Evolutionary conservation across 495 filamentous ascomycete species (phyloP), one percentile per base, ranked within the genome.

Genomic region (Thermothielavioides terrestris): DNA sequence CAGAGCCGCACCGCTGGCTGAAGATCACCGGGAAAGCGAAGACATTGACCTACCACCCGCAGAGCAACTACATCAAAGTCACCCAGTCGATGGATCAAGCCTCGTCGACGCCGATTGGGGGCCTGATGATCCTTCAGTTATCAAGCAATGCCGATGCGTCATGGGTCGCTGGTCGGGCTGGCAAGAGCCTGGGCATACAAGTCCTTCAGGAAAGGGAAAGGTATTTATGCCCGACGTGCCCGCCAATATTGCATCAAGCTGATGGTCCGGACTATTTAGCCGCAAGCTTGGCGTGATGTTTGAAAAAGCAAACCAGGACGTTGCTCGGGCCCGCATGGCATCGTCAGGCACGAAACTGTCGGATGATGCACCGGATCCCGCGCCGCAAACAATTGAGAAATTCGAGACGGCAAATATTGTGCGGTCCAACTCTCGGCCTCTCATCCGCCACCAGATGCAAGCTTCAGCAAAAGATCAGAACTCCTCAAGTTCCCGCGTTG

Each of bases 1-100:
- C 44, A 4, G 17, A 42, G 12, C 26, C 44, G 21, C 49, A 25
- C 41, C 5, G 30, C 6, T 64, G 61, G 61, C 56, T 64, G 12
- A 55, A 45, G 14, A 56, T 64, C 18, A 50, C 54, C 2, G 12
- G 6, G 3, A 56, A 50, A 26, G 18, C 41, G 2, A 36, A 46
- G 4, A 15, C 8, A 0, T 20, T 64, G 37, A 2, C 6, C 3
- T 49, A 49, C 10, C 25, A 53, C 21, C 44, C 54, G 10, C 26
- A 53, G 0, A 42, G 42, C 21, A 26, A 17, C 7, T 27, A 45
- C 22, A 40, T 63, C 49, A 63, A 50, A 32, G 23, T 63, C n/a
- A 18, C 2, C 8, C 60, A 58, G 28, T 1, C 54, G 27, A 30
- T 1, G 4, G 54, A 63, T 7, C 42, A 42, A 26, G 20, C 37